These are phyloP conservation scores for Leishmania arabica DNA, from an alignment of 208 protist species.

Conservation along the genomic window DNA sequence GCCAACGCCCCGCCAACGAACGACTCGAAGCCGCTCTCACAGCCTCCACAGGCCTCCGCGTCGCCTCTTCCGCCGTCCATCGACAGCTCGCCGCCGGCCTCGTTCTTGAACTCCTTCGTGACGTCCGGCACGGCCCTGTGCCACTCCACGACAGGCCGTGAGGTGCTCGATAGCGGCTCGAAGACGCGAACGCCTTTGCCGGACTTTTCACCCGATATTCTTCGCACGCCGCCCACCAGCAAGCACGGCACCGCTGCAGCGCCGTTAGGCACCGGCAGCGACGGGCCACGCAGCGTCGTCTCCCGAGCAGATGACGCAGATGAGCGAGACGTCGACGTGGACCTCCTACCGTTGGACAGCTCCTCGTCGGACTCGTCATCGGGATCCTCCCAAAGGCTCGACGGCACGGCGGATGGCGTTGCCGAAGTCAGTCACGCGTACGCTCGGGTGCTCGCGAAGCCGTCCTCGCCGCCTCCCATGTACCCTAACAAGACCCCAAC, in stretches of 20 bases:
- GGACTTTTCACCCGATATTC: constrained; percentile 24
- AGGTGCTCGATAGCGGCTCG: not conserved
- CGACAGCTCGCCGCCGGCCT: not conserved
- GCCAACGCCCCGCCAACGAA: not conserved
- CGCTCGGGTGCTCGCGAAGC: constrained; percentile 1
- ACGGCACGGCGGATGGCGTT: not conserved
- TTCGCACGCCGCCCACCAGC: constrained; percentile 24
- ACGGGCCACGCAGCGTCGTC: not conserved
- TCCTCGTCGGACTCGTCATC: constrained; percentile 12
- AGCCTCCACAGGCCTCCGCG: not conserved
- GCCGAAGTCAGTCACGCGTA: not conserved
- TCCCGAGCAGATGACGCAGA: not conserved
- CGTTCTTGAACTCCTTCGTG: not conserved
- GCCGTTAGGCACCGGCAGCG: not conserved
- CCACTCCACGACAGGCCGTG: not conserved
- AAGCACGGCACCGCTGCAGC: not conserved
- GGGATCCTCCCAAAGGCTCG: constrained; percentile 24
- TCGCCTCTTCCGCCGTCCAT: not conserved
- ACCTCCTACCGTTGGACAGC: constrained; percentile 10
- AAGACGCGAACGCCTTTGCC: constrained; percentile 15
- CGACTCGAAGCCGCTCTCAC: not conserved
- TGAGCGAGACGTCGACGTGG: constrained; percentile 5
- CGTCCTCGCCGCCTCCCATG: constrained; percentile 21
- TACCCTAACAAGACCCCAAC: constrained; percentile 15
- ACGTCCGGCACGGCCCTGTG: not conserved